Evolutionary conservation across 1,139 yeast genomes (phyloP), one percentile per base, ranked within the genome.

Genomic region (Wickerhamiella pararugosa): DNA sequence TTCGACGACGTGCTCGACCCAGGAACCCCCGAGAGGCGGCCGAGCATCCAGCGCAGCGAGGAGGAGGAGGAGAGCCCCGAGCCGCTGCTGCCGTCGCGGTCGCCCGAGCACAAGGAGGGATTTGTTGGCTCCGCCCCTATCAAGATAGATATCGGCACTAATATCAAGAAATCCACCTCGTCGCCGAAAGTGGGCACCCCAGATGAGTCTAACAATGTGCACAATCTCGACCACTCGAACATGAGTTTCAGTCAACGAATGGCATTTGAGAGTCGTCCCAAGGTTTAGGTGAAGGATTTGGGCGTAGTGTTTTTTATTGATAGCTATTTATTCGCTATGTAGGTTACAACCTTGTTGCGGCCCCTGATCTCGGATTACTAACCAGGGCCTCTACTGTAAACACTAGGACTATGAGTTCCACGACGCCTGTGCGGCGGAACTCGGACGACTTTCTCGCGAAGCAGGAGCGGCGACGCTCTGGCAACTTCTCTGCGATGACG

Each of bases 211-310:
- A 11, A n/a, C 8, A 11, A 11, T 11, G 34, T 36, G 10, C 40
- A 32, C 5, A 37, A 37, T 15, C 40, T 31, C 15, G 53, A 54
- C 34, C 58, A 57, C 1, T 51, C 51, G 11, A 45, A 45, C 21
- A 56, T 57, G 60, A 55, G 59, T 37, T 57, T 57, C 43, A 50
- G 57, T 27, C 59, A 56, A 44, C 53, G 61, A 6, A 51, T 57
- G 56, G 50, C 48, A 26, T 55, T 58, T 58, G 60, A 57, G 33
- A 43, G 49, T 29, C 45, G 40, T 25, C 40, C 40, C 21, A 15
- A 15, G 21, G 21, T 15, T 15, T 15, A 15, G 21, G 21, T 15
- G 21, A 15, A 15, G 21, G 21, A 15, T 15, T 15, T 15, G 21
- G 21, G 21, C 21, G 4, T 15, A 15, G 21, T 15, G 21, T 15